Evolutionary conservation across 306 rosid species (phyloP).

Genomic region (Cicer judaicum): DNA sequence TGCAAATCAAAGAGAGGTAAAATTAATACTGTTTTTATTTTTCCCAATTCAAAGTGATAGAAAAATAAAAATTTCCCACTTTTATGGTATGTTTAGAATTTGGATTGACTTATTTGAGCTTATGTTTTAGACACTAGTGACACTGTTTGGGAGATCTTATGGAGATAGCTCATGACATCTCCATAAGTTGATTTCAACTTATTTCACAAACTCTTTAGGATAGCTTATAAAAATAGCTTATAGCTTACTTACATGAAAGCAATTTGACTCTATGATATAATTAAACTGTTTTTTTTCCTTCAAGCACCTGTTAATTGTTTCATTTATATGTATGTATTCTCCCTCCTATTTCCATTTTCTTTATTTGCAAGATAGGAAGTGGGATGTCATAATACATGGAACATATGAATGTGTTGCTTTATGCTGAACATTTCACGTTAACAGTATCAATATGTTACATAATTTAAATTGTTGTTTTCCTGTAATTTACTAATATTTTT

Average conservation of each 20-base stretch:
- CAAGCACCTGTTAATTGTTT: neutral
- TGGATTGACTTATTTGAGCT: too few relatives aligned
- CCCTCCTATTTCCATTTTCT: neutral
- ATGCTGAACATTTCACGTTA: conserved; percentile 23
- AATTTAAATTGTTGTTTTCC: neutral
- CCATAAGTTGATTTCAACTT: too few relatives aligned
- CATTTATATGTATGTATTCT: too few relatives aligned
- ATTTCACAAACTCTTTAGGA: too few relatives aligned
- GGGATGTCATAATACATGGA: conserved; percentile 21
- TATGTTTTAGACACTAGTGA: too few relatives aligned
- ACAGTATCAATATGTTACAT: conserved; percentile 6
- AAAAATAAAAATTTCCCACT: neutral
- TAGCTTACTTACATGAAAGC: too few relatives aligned
- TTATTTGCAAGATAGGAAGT: conserved; percentile 14
- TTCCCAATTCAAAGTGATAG: neutral
- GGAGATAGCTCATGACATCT: too few relatives aligned
- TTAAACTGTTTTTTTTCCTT: neutral
- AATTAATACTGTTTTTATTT: neutral
- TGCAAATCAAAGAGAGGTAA: conserved; percentile 88
- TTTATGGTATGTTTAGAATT: too few relatives aligned
- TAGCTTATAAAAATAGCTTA: too few relatives aligned
- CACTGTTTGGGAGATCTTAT: too few relatives aligned
- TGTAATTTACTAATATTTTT: conserved; percentile 6
- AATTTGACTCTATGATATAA: too few relatives aligned
- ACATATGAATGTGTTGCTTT: neutral